Conservation (phyloP, 179 eudicot genomes). For the Carnegiea gigantea region DNA sequence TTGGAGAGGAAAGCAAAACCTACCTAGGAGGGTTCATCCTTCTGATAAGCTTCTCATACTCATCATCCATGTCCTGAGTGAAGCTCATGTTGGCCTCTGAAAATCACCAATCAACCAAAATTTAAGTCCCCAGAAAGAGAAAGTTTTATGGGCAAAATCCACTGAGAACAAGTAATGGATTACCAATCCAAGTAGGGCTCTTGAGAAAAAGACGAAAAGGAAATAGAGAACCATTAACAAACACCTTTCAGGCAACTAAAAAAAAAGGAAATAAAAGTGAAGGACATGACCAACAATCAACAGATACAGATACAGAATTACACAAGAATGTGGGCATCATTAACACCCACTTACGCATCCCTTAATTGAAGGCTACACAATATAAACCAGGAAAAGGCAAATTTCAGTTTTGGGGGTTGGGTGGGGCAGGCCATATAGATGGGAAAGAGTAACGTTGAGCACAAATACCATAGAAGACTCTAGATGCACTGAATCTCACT, state of each 20-base stretch:
- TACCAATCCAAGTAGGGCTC: conserved; percentile 19
- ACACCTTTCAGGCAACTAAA: conserved; percentile 11
- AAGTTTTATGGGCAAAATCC: neutral
- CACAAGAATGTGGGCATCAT: conserved; percentile 9
- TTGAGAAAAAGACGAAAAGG: neutral
- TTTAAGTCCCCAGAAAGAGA: neutral
- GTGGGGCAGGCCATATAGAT: conserved; percentile 29
- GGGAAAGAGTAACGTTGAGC: conserved; percentile 17
- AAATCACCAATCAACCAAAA: neutral
- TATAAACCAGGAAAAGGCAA: neutral
- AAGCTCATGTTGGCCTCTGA: conserved; percentile 10
- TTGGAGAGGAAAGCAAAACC: neutral
- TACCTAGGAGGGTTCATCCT: conserved; percentile 67
- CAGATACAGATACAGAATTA: conserved; percentile 1
- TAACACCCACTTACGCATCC: neutral
- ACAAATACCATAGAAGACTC: conserved; percentile 27
- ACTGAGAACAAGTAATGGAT: neutral
- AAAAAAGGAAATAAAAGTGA: conserved; percentile 13
- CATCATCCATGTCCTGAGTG: conserved; percentile 14
- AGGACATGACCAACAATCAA: conserved; percentile 7
- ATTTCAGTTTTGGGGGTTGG: conserved; percentile 17
- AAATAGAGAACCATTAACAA: neutral
- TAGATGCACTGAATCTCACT: conserved; percentile 23
- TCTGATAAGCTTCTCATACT: conserved; percentile 17
- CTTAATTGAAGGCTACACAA: neutral